Base-by-base conservation (phyloP, 371 early-diverging fungal species). In the Neoconidiobolus thromboides region DNA sequence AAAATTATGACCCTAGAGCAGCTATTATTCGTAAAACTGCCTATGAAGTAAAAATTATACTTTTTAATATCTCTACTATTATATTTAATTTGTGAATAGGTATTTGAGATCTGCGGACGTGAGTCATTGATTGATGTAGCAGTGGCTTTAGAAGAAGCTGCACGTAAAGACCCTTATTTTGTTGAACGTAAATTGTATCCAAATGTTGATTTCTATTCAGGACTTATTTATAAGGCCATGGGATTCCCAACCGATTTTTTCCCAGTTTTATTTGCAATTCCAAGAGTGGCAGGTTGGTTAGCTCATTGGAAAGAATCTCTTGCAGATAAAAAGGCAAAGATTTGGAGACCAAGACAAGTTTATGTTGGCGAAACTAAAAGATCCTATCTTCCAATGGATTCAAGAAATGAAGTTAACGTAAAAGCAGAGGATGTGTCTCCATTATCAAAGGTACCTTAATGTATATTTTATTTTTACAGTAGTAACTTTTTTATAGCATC, bases 191-290 rank as follows among this genome's bases (percentile, higher is more conserved):
- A 70, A 48, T 68, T 81, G 36, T 76, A 72, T 66, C 73, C 81
- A 15, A 81, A 81, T 61, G 74, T 79, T 51, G 81, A 81, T 54
- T 81, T 70, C 63, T 79, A 72, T 65, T 65, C 67, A 9, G 81
- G 73, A 15, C 50, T 73, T 60, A 64, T 71, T 69, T 73, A 73
- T 64, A 67, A 69, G 46, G 73, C 78, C 2, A 67, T 79, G 68
- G 75, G 78, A 0, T 79, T 81, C 67, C 81, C 83, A 4, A 74
- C 76, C 46, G 83, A 82, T 61, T 77, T 80, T 62, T 82, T 76
- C 72, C 83, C 83, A 26, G 83, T 80, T 1, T 68, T 53, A 2
- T 47, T 60, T 49, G 71, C 69, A 1, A 68, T 72, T 55, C 71
- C 71, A 39, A 63, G 75, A 26, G 65, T 73, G 1, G 68, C 74